Evolutionary conservation across 2,329 filamentous ascomycete species (phyloP).

Genomic region (Penicillium psychrosexuale): DNA sequence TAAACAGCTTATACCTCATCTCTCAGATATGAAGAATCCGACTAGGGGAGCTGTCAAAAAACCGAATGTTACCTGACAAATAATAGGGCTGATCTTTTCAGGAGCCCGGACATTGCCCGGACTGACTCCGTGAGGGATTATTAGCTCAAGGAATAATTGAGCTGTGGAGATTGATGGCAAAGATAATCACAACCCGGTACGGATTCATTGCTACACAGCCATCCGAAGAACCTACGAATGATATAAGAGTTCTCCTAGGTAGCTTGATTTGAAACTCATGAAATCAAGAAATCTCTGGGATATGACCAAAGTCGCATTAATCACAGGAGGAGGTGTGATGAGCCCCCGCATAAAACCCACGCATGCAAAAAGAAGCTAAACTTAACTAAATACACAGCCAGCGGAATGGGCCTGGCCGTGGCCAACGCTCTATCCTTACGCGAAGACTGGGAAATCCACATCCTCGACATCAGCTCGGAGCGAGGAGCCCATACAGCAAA

Average conservation of each 20-base stretch:
- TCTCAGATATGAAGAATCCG: background rate
- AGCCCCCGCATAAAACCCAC: background rate
- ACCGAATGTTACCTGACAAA: background rate
- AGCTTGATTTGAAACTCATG: background rate
- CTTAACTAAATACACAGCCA: slow-evolving; percentile 27
- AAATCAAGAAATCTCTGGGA: background rate
- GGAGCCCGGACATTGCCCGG: background rate
- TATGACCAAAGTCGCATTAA: slow-evolving; percentile 15
- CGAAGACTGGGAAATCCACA: slow-evolving; percentile 41
- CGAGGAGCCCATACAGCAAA: slow-evolving; percentile 31
- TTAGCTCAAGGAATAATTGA: background rate
- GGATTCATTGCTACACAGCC: background rate
- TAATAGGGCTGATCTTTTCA: background rate
- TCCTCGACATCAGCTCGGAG: slow-evolving; percentile 42
- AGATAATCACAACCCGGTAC: background rate
- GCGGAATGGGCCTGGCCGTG: slow-evolving; percentile 46
- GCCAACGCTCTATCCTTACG: slow-evolving; percentile 40
- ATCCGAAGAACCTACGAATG: background rate
- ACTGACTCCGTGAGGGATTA: background rate
- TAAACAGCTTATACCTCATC: background rate
- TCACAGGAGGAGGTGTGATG: slow-evolving; percentile 19
- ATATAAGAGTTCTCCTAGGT: background rate
- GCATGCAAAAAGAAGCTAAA: background rate
- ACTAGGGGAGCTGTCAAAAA: background rate
- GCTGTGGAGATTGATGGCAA: background rate